phyloP scores from a whole-genome alignment of 1,284 basidiomycete genomes.

The Heterobasidion annosum region DNA sequence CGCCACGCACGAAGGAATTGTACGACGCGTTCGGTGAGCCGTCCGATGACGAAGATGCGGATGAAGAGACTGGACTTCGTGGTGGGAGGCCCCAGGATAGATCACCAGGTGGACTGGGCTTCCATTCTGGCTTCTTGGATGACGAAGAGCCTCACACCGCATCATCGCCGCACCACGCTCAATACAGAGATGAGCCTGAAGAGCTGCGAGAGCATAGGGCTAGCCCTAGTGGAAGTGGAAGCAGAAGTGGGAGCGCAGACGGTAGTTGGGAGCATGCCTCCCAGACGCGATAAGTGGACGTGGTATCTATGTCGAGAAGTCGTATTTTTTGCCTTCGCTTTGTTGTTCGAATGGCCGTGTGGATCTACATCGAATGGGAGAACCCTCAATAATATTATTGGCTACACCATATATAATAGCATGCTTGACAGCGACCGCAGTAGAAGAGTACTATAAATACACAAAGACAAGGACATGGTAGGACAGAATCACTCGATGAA shows the following conservation, averaged over 20 bases:
- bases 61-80: slow-evolving; percentile 55
- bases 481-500: slow-evolving; percentile 25
- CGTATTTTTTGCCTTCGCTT: background rate
- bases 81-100: slow-evolving; percentile 15
- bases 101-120: slow-evolving; percentile 28
- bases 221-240: slow-evolving; percentile 22
- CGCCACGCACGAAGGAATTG: slow-evolving; percentile 66
- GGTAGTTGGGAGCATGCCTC: slow-evolving; percentile 72
- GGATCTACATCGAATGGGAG: background rate
- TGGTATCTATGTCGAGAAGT: background rate
- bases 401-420: slow-evolving; percentile 14
- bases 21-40: slow-evolving; percentile 90
- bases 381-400: slow-evolving; percentile 6
- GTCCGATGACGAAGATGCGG: slow-evolving; percentile 64
- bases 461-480: slow-evolving; percentile 4
- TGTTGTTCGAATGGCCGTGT: background rate
- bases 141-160: slow-evolving; percentile 45
- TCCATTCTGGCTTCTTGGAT: slow-evolving; percentile 59
- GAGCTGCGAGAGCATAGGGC: slow-evolving; percentile 9
- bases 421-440: slow-evolving; percentile 10
- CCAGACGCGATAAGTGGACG: slow-evolving; percentile 22
- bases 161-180: slow-evolving; percentile 19
- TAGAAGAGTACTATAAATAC: slow-evolving; percentile 7
- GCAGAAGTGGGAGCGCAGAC: slow-evolving; percentile 41
- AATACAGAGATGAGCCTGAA: slow-evolving; percentile 55